phyloP scores from a whole-genome alignment of 139 green algal species.

The Tetradesmus obliquus region DNA sequence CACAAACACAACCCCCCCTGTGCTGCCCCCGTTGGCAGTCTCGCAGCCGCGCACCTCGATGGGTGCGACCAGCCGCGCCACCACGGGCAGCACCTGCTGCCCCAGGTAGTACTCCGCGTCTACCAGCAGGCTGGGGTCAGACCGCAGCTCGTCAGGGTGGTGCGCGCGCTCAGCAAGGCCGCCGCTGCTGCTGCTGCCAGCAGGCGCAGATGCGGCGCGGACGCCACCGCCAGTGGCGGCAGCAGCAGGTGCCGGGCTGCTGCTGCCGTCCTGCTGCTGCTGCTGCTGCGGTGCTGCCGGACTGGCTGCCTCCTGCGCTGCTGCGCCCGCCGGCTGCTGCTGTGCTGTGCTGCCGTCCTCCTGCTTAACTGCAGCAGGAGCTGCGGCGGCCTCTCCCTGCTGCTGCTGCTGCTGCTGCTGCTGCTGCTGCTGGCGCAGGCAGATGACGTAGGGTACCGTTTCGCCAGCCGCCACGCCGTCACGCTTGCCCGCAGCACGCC shows the following conservation, averaged over 20 bases:
- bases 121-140: constrained; percentile 64
- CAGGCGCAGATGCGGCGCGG: background rate
- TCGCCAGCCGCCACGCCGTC: constrained; percentile 87
- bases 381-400: background rate
- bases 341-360: background rate
- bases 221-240: background rate
- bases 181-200: constrained; percentile 47
- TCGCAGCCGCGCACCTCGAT: constrained; percentile 75
- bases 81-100: constrained; percentile 86
- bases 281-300: constrained; percentile 28
- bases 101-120: constrained; percentile 95
- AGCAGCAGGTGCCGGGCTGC: background rate
- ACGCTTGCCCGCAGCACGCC: constrained; percentile 74
- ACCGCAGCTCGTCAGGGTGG: constrained; percentile 92
- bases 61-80: constrained; percentile 87
- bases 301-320: constrained; percentile 14
- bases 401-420: constrained; percentile 35
- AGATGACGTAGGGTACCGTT: constrained; percentile 98
- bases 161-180: constrained; percentile 90
- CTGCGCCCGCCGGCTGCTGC: background rate
- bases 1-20: background rate
- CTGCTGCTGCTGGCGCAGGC: constrained; percentile 56
- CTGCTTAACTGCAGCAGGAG: background rate
- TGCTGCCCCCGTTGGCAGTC: background rate
- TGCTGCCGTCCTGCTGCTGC: constrained; percentile 12